These are phyloP conservation scores for Pythium sp. DNA, from an alignment of 352 stramenopile species.

Conservation along the genomic window DNA sequence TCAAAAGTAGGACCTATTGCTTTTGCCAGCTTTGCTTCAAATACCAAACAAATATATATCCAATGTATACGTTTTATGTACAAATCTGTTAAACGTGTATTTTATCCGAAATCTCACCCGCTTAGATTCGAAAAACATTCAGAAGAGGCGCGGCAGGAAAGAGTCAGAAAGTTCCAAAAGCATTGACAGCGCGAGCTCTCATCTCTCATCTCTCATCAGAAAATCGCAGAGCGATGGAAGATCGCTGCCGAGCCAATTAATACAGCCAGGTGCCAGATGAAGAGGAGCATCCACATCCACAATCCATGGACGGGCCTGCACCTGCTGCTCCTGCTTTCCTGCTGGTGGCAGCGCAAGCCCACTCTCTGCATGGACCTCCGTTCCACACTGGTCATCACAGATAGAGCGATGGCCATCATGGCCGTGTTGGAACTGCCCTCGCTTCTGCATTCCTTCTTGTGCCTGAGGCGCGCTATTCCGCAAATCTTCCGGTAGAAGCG, in stretches of 20 bases:
- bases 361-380: slow-evolving; percentile 6
- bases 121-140: background rate
- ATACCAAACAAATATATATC: too few species aligned
- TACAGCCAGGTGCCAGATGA: background rate
- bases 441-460: background rate
- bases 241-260: background rate
- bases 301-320: background rate
- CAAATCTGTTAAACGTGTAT: too few species aligned
- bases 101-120: background rate
- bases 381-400: background rate
- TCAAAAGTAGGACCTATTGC: too few species aligned
- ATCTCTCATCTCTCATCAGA: too few species aligned
- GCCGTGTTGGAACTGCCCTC: background rate
- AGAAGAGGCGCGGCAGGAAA: slow-evolving; percentile 1
- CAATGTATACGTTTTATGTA: too few species aligned
- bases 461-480: background rate
- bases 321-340: slow-evolving; percentile 14
- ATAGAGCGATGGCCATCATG: background rate
- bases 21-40: too few species aligned
- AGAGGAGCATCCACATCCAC: background rate
- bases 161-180: slow-evolving; percentile 5
- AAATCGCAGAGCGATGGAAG: background rate
- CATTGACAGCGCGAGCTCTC: background rate
- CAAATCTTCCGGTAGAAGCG: slow-evolving; percentile 4
- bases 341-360: slow-evolving; percentile 6